These are phyloP conservation scores for Piper longum DNA, from an alignment of 164 flowering plant species.

Conservation along the genomic window DNA sequence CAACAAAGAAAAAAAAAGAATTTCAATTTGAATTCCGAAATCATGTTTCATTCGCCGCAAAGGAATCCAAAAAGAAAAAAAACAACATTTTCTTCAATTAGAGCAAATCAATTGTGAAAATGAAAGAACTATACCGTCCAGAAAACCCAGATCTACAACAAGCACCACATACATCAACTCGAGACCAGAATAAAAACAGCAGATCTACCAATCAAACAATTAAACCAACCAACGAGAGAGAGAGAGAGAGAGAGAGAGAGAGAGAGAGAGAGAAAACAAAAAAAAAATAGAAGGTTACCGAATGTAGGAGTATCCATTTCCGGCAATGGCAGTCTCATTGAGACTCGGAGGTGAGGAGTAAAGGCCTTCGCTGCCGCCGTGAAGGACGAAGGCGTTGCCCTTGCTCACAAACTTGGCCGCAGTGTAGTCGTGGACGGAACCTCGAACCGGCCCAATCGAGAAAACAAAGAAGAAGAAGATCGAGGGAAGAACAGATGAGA, in stretches of 20 bases:
- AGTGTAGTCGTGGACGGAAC: slow-evolving; percentile 63
- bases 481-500: background rate
- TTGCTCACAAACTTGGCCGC: slow-evolving; percentile 42
- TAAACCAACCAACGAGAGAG: too few species aligned
- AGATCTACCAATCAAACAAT: background rate
- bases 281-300: slow-evolving; percentile 27
- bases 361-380: slow-evolving; percentile 94
- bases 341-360: slow-evolving; percentile 35
- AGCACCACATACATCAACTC: background rate
- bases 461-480: background rate
- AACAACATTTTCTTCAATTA: too few species aligned
- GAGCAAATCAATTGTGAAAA: background rate
- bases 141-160: background rate
- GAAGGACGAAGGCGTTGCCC: slow-evolving; percentile 83
- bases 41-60: too few species aligned
- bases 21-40: too few species aligned
- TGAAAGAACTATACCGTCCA: background rate
- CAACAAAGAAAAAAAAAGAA: too few species aligned
- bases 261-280: background rate
- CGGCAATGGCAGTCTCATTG: slow-evolving; percentile 9
- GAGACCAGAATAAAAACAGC: background rate
- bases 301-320: slow-evolving; percentile 43
- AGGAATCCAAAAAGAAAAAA: too few species aligned
- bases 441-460: slow-evolving; percentile 4
- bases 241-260: too few species aligned